Base-by-base conservation (phyloP, 108 stramenopile species). In the Pseudonitzschia multistriata region DNA sequence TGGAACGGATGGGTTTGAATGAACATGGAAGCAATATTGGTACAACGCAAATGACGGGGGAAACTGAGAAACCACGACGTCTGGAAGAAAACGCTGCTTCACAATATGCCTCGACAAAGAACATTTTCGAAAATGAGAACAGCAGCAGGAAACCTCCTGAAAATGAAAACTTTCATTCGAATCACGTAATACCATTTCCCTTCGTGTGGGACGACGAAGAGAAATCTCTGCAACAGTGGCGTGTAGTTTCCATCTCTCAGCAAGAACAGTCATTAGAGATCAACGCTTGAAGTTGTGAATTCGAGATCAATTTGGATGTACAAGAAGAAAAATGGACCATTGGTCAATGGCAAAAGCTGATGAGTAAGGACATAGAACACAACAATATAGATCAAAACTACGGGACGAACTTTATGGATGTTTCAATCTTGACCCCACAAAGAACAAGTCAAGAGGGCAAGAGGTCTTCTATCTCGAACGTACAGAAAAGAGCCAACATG, bases 1-100 rank as follows among this genome's bases (percentile, higher is more conserved):
- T 89, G 80, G 55, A 92, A 92, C 74, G 82, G 87, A 15, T 90
- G 93, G 21, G 72, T 86, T 49, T 95, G 93, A 91, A 53, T 21
- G 19, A 59, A 59, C 13, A 55, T 10, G 54, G 13, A 7, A 30
- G 10, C n/a, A 5, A 22, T 25, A 4, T 13, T 27, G 29, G 29
- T 27, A 25, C 14, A n/a, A 28, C 27, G 7, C 22, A 17, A 0
- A 47, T 15, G n/a, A 53, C 22, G 42, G 37, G 59, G 40, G 21
- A 0, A 28, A 2, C 8, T 2, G 45, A 71, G 48, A 48, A 8
- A 3, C 63, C 30, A 13, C 72, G 72, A 28, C 50, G 72, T 40
- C 33, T 52, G 21, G 28, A 49, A 33, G n/a, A 61, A 67, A 22
- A 8, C n/a, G 24, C 17, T n/a, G 45, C 28, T 22, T 19, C 28